Percentiles rank a stretch among this genome's conserved stretches.
Conservation (phyloP, 306 rosid genomes). For the Prunus mume region DNA sequence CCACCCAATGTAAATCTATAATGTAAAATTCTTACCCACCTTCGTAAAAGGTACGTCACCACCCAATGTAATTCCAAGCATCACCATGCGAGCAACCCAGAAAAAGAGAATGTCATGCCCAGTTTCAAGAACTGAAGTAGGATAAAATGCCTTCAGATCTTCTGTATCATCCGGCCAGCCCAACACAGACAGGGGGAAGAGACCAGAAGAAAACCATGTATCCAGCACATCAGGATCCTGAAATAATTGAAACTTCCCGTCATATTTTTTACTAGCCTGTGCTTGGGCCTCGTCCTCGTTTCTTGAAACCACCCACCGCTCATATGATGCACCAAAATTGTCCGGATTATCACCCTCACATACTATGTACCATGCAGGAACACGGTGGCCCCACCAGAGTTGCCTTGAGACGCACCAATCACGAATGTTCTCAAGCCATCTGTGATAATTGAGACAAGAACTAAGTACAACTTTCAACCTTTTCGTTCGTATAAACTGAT, state of each 20-base stretch:
- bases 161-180: constrained; percentile 95
- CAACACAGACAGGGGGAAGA: constrained; percentile 82
- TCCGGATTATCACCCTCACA: constrained; percentile 61
- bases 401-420: constrained; percentile 98
- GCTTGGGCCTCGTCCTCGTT: constrained; percentile 66
- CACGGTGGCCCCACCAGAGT: constrained; percentile 98
- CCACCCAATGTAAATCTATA: background rate
- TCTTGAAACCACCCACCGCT: constrained; percentile 89
- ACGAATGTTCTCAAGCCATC: constrained; percentile 92
- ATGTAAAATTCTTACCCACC: constrained; percentile 38
- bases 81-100: constrained; percentile 99
- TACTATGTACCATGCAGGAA: constrained; percentile 90
- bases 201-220: constrained; percentile 98
- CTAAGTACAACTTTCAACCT: background rate
- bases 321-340: constrained; percentile 68
- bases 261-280: constrained; percentile 51
- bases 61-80: constrained; percentile 84
- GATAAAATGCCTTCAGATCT: constrained; percentile 84
- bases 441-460: constrained; percentile 32
- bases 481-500: background rate
- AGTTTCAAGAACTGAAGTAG: constrained; percentile 94
- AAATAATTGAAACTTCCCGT: constrained; percentile 53
- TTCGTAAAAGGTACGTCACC: constrained; percentile 74
- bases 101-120: constrained; percentile 95
- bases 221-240: constrained; percentile 98